Evolutionary conservation across 2,329 filamentous ascomycete species (phyloP).

Genomic region (Fusarium sp.): DNA sequence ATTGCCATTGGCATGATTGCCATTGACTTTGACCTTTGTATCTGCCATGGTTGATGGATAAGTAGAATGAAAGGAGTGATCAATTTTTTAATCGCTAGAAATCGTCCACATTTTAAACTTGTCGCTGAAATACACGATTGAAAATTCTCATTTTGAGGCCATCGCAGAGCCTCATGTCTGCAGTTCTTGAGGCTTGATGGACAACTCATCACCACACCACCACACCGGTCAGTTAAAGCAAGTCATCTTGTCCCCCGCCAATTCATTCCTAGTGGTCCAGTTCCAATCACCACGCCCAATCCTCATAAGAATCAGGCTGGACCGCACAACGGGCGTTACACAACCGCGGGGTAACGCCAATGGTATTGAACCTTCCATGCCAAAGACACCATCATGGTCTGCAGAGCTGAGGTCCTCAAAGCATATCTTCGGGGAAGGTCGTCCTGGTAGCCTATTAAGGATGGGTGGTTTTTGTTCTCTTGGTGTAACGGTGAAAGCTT

Average conservation of each 20-base stretch:
- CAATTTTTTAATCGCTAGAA: slow-evolving; percentile 34
- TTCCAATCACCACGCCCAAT: slow-evolving; percentile 33
- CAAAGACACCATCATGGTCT: slow-evolving; percentile 25
- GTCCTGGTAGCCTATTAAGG: slow-evolving; percentile 5
- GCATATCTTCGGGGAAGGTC: background rate
- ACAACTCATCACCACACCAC: slow-evolving; percentile 49
- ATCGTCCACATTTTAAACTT: slow-evolving; percentile 38
- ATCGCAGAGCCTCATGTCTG: slow-evolving; percentile 44
- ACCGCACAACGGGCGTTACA: slow-evolving; percentile 35
- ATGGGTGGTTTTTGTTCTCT: background rate
- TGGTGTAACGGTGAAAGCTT: slow-evolving; percentile 28
- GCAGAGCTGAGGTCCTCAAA: slow-evolving; percentile 19
- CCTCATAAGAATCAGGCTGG: slow-evolving; percentile 41
- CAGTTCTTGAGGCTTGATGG: slow-evolving; percentile 30
- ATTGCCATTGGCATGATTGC: slow-evolving; percentile 33
- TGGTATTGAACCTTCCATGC: slow-evolving; percentile 18
- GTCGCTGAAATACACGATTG: slow-evolving; percentile 22
- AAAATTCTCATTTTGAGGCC: slow-evolving; percentile 31
- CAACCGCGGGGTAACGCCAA: slow-evolving; percentile 48
- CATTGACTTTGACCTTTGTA: slow-evolving; percentile 46
- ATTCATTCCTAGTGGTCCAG: slow-evolving; percentile 29
- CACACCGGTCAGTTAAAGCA: slow-evolving; percentile 27
- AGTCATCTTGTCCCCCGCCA: slow-evolving; percentile 34
- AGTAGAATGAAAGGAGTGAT: slow-evolving; percentile 21
- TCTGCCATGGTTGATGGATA: slow-evolving; percentile 45